Percentiles rank a stretch among this genome's conserved stretches.
Evolutionary conservation across 768 basidiomycete species (phyloP).

Genomic region (Punctularia strigosozonata): DNA sequence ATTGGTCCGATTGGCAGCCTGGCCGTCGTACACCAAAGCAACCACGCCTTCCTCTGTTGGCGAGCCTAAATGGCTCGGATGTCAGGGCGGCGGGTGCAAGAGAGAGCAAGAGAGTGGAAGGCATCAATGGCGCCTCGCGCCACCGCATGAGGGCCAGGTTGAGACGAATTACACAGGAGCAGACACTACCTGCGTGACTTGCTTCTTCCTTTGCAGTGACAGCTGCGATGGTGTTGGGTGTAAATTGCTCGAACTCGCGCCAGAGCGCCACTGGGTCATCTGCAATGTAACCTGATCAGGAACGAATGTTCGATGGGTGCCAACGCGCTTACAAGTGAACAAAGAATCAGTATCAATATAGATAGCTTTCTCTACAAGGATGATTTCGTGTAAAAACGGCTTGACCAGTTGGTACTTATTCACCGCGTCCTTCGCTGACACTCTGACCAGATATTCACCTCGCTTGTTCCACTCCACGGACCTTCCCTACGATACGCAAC

Average conservation of each 20-base stretch:
- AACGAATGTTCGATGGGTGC: too few relatives aligned
- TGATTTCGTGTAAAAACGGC: slow-evolving; percentile 10
- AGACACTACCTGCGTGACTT: slow-evolving; percentile 5
- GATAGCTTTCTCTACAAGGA: slow-evolving; percentile 6
- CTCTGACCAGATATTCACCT: too few relatives aligned
- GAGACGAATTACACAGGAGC: slow-evolving; percentile 9
- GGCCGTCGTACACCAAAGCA: too few relatives aligned
- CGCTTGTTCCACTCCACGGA: too few relatives aligned
- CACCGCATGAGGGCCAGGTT: slow-evolving; percentile 8
- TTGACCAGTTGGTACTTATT: slow-evolving; percentile 7
- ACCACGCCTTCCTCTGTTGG: too few relatives aligned
- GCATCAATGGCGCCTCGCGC: slow-evolving; percentile 7
- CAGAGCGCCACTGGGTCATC: slow-evolving; percentile 9
- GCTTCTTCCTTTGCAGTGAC: slow-evolving; percentile 7
- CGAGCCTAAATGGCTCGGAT: not conserved
- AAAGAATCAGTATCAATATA: slow-evolving; percentile 10
- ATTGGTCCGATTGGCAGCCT: too few relatives aligned
- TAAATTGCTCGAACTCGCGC: slow-evolving; percentile 7
- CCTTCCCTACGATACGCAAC: too few relatives aligned
- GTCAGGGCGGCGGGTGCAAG: too few relatives aligned
- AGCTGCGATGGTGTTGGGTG: slow-evolving; percentile 3
- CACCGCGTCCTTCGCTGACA: too few relatives aligned
- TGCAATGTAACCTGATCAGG: too few relatives aligned
- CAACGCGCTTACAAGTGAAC: too few relatives aligned
- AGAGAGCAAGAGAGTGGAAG: slow-evolving; percentile 6